Evolutionary conservation across 192 early-diverging fungal genomes (phyloP).

Genomic region (Paraglomus occultum): DNA sequence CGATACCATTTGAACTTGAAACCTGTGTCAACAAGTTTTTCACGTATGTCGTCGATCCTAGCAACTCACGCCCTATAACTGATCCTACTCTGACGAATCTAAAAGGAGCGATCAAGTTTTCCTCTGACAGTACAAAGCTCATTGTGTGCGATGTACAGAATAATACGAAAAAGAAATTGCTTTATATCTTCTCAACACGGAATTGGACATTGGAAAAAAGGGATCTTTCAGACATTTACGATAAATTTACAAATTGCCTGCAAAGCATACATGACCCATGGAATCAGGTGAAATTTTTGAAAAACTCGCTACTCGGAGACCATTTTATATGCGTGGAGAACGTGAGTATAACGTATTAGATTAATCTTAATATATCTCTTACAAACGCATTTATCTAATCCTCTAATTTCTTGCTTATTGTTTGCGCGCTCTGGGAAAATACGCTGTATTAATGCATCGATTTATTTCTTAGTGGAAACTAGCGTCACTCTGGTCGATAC

Average conservation of each 20-base stretch:
- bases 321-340: conserved; percentile 16
- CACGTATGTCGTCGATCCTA: not conserved
- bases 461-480: conserved; percentile 9
- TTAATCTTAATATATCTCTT: no score
- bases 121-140: not conserved
- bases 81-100: not conserved
- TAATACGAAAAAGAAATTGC: not conserved
- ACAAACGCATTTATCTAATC: no score
- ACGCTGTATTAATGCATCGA: not conserved
- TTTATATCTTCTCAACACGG: conserved; percentile 3
- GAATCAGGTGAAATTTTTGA: conserved; percentile 2
- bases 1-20: not conserved
- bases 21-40: not conserved
- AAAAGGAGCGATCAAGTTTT: conserved; percentile 16
- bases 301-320: not conserved
- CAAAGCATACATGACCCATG: conserved; percentile 12
- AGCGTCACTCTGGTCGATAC: conserved; percentile 11
- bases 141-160: not conserved
- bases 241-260: not conserved
- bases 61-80: not conserved
- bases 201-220: not conserved
- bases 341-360: not conserved
- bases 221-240: not conserved
- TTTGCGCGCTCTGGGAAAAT: no score
- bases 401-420: no score